Conservation (phyloP, 495 filamentous ascomycete species). For the Penicillium diatomitis region DNA sequence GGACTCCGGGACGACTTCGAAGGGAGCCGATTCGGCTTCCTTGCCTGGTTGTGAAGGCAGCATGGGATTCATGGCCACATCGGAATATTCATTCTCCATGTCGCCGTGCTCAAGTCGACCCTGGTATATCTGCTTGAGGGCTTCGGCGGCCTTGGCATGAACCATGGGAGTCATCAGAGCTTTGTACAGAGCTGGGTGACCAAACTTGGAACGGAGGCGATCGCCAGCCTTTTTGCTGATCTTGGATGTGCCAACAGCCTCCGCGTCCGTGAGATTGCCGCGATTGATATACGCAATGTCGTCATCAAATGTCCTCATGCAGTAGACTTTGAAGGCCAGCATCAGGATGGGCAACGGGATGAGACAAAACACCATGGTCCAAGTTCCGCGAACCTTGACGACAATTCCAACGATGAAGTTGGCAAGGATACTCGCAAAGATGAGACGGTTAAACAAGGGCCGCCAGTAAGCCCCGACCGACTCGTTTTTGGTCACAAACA, state of each 20-base stretch:
- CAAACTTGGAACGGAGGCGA: constrained; percentile 71
- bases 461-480: constrained; percentile 94
- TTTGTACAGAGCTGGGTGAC: constrained; percentile 83
- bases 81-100: constrained; percentile 56
- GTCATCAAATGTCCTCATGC: constrained; percentile 63
- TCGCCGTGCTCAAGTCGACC: constrained; percentile 64
- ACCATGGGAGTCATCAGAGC: constrained; percentile 94
- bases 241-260: constrained; percentile 39
- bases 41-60: constrained; percentile 66
- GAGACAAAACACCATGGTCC: constrained; percentile 55
- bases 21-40: constrained; percentile 37
- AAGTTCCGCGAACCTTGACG: constrained; percentile 48
- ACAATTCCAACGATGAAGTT: constrained; percentile 72
- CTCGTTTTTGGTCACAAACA: constrained; percentile 94
- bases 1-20: constrained; percentile 83
- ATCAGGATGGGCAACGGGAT: constrained; percentile 74
- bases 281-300: constrained; percentile 69
- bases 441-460: constrained; percentile 77
- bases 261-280: constrained; percentile 47
- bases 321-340: constrained; percentile 80
- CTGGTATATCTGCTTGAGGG: constrained; percentile 69
- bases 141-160: constrained; percentile 74
- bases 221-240: constrained; percentile 50
- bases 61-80: constrained; percentile 75
- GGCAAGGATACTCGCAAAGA: constrained; percentile 73